Evolutionary conservation across 2,329 filamentous ascomycete species (phyloP).

Genomic region (Teratosphaeria viscida): DNA sequence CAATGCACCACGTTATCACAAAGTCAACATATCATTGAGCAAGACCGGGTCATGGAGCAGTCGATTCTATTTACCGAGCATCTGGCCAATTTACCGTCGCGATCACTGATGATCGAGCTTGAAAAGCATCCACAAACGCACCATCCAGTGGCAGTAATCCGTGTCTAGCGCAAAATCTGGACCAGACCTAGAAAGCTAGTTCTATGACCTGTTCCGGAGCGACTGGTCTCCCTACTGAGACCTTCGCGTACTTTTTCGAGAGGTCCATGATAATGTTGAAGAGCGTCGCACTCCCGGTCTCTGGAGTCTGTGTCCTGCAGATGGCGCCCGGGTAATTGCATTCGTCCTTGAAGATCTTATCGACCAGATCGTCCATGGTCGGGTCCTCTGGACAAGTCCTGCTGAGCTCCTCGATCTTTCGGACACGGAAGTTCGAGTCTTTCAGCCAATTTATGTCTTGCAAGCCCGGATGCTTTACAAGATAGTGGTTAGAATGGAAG

Average conservation of each 20-base stretch:
- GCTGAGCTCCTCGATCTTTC: slow-evolving; percentile 27
- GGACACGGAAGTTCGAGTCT: slow-evolving; percentile 30
- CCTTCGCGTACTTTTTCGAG: slow-evolving; percentile 16
- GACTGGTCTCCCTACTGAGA: slow-evolving; percentile 24
- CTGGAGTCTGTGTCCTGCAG: slow-evolving; percentile 21
- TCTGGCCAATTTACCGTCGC: too few species aligned
- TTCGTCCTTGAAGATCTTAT: slow-evolving; percentile 31
- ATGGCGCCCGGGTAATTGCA: slow-evolving; percentile 29
- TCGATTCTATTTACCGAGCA: too few species aligned
- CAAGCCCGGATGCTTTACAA: slow-evolving; percentile 29
- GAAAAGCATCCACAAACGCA: background rate
- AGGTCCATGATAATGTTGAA: slow-evolving; percentile 32
- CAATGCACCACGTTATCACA: too few species aligned
- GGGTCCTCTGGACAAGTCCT: slow-evolving; percentile 8
- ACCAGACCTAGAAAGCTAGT: slow-evolving; percentile 7
- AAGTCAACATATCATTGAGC: too few species aligned
- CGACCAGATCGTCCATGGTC: slow-evolving; percentile 8
- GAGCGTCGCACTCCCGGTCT: slow-evolving; percentile 19
- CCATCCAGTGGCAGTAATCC: background rate
- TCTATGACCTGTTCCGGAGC: slow-evolving; percentile 19
- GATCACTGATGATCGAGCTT: background rate
- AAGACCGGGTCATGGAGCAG: too few species aligned
- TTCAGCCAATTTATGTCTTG: slow-evolving; percentile 33
- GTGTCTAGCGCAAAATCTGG: too few species aligned
- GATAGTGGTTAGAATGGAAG: slow-evolving; percentile 36